phyloP scores from a whole-genome alignment of 805 yeast species.

The Candida andamanensis region DNA sequence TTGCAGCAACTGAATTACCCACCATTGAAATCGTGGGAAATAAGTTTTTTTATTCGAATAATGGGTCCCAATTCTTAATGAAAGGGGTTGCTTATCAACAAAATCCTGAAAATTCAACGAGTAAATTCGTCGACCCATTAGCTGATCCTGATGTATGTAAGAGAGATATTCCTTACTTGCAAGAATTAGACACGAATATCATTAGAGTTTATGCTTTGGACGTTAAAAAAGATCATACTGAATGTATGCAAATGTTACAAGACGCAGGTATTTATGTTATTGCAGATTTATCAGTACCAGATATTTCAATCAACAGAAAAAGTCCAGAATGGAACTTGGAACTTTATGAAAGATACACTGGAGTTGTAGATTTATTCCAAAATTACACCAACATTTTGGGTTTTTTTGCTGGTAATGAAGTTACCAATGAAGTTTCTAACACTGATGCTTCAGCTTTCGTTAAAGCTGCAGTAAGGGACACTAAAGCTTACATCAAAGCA shows the following conservation, averaged over 20 bases:
- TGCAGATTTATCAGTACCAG: slow-evolving; percentile 80
- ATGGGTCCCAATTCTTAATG: slow-evolving; percentile 74
- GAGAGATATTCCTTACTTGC: slow-evolving; percentile 70
- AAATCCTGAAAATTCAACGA: slow-evolving; percentile 44
- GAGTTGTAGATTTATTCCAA: slow-evolving; percentile 64
- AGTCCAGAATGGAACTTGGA: slow-evolving; percentile 61
- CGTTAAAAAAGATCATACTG: slow-evolving; percentile 56
- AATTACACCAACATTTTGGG: slow-evolving; percentile 71
- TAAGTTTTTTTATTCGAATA: slow-evolving; percentile 71
- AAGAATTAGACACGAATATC: slow-evolving; percentile 59
- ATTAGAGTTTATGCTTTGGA: slow-evolving; percentile 74
- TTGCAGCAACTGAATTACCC: slow-evolving; percentile 48
- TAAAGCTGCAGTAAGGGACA: slow-evolving; percentile 78
- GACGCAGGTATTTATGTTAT: slow-evolving; percentile 90
- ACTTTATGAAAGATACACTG: slow-evolving; percentile 60
- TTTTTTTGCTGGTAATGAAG: slow-evolving; percentile 86
- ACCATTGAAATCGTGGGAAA: slow-evolving; percentile 70
- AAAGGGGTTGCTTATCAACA: slow-evolving; percentile 80
- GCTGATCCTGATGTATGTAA: slow-evolving; percentile 57
- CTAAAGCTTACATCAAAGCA: slow-evolving; percentile 57
- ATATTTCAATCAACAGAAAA: slow-evolving; percentile 54
- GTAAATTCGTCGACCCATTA: slow-evolving; percentile 61
- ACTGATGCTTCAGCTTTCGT: slow-evolving; percentile 77
- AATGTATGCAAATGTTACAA: slow-evolving; percentile 60
- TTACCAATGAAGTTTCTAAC: slow-evolving; percentile 59